Evolutionary conservation across 2,329 filamentous ascomycete species (phyloP), one percentile per base, ranked within the genome.

Genomic region (Thermomyces lanuginosus): DNA sequence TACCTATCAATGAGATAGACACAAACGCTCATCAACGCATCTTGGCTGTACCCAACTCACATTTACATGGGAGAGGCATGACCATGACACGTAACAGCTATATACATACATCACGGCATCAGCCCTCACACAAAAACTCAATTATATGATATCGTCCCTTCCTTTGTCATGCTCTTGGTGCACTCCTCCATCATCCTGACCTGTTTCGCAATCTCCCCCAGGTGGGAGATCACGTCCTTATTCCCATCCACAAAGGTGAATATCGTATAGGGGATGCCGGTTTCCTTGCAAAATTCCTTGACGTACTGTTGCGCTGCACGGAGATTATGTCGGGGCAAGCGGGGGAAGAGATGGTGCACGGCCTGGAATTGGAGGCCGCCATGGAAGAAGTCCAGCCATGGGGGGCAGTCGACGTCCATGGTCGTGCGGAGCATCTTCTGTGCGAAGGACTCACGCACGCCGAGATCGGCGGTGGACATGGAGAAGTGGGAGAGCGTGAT

Each of bases 401-500:
- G 62, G 1, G 82, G 80, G 45, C 82, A 92, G 46, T 89, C 81
- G 12, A 92, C 73, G 37, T 92, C 82, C 82, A 92, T 92, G 8
- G 83, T 92, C 1, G 83, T 92, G 39, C 84, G 74, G 23, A 92
- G 63, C 76, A 91, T 89, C 50, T 76, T 79, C 53, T 92, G 82
- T 1, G 83, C 72, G 49, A 92, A 92, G 0, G 79, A 89, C 49
- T 92, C 83, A 27, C 74, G 63, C 1, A 77, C 72, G 0, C 84
- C 84, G 8, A 92, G 63, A 42, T 92, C 81, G 7, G 79, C 68
- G 0, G 83, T 92, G 40, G 79, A 86, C 83, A 92, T 92, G 38
- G 80, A 80, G 52, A 91, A 92, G 53, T 92, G 83, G 2, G 79
- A 89, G 10, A 92, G 66, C 0, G 82, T 91, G 48, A 92, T 92